Conservation (phyloP, 331 rosid genomes). For the Quercus phellos region DNA sequence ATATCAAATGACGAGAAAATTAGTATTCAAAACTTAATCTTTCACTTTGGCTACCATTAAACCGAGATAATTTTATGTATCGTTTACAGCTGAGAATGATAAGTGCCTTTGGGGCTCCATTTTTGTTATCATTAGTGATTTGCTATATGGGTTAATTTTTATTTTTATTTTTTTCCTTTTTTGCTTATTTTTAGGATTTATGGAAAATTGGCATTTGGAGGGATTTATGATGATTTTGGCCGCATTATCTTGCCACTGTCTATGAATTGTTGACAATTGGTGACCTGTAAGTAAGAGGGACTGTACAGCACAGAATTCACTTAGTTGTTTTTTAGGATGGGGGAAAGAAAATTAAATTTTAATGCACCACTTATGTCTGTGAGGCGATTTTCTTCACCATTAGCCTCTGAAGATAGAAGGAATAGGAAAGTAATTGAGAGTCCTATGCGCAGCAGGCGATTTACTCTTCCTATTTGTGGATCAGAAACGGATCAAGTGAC, state of each 20-base stretch:
- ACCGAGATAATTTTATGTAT: background rate
- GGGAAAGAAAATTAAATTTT: constrained; percentile 68
- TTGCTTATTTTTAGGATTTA: background rate
- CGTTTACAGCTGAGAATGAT: background rate
- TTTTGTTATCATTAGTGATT: background rate
- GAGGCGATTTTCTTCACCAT: constrained; percentile 58
- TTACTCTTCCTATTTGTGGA: constrained; percentile 35
- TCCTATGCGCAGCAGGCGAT: constrained; percentile 23
- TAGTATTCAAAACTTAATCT: background rate
- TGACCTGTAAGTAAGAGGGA: constrained; percentile 20
- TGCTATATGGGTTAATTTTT: background rate
- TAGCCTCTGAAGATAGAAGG: constrained; percentile 37
- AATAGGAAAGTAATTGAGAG: constrained; percentile 41
- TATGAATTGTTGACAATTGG: constrained; percentile 14
- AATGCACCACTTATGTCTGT: constrained; percentile 88
- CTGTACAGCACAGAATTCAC: constrained; percentile 1
- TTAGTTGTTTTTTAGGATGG: constrained; percentile 44
- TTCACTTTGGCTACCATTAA: background rate
- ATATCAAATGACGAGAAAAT: background rate
- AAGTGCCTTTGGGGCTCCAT: background rate
- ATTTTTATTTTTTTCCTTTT: background rate
- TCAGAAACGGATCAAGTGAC: constrained; percentile 63
- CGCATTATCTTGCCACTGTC: background rate
- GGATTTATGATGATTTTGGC: background rate
- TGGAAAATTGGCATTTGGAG: background rate